Percentiles rank a stretch among this genome's conserved stretches.
Evolutionary conservation across 1,284 basidiomycete species (phyloP).

Genomic region (Gomphus sp.): DNA sequence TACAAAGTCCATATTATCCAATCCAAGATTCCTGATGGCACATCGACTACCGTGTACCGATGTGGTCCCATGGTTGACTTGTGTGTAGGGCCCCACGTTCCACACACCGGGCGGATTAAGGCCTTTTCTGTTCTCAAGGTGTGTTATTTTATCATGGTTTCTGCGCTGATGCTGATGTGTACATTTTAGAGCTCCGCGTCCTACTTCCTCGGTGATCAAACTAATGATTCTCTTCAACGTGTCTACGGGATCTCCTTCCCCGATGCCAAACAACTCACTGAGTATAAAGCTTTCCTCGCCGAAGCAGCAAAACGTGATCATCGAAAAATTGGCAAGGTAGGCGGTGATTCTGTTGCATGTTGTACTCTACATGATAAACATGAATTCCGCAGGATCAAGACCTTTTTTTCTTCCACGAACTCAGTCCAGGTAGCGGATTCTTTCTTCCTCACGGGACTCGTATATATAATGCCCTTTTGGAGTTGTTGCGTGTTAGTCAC

Average conservation of each 20-base stretch:
- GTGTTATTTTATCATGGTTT: slow-evolving; percentile 9
- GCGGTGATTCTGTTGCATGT: slow-evolving; percentile 9
- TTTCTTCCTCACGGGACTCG: slow-evolving; percentile 96
- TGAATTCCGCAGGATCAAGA: slow-evolving; percentile 70
- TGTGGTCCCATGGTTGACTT: slow-evolving; percentile 99
- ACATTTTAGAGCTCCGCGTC: slow-evolving; percentile 81
- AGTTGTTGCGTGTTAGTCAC: slow-evolving; percentile 76
- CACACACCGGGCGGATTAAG: slow-evolving; percentile 97
- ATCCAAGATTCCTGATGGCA: slow-evolving; percentile 93
- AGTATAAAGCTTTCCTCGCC: slow-evolving; percentile 94
- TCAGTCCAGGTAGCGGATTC: slow-evolving; percentile 93
- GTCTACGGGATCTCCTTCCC: slow-evolving; percentile 99
- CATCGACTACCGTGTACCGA: slow-evolving; percentile 96
- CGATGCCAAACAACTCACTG: slow-evolving; percentile 90
- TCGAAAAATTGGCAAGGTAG: slow-evolving; percentile 83
- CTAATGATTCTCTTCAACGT: slow-evolving; percentile 93
- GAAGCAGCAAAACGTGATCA: slow-evolving; percentile 98
- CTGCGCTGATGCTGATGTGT: neutral
- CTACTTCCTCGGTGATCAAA: slow-evolving; percentile 94
- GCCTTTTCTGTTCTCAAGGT: slow-evolving; percentile 93
- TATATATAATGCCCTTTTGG: slow-evolving; percentile 92
- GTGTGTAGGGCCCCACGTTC: slow-evolving; percentile 95
- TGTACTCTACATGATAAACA: neutral
- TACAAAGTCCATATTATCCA: slow-evolving; percentile 98
- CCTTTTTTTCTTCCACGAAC: slow-evolving; percentile 97